These are phyloP conservation scores for Yarrowia sp. DNA, from an alignment of 805 yeast genomes.

Conservation along the genomic window DNA sequence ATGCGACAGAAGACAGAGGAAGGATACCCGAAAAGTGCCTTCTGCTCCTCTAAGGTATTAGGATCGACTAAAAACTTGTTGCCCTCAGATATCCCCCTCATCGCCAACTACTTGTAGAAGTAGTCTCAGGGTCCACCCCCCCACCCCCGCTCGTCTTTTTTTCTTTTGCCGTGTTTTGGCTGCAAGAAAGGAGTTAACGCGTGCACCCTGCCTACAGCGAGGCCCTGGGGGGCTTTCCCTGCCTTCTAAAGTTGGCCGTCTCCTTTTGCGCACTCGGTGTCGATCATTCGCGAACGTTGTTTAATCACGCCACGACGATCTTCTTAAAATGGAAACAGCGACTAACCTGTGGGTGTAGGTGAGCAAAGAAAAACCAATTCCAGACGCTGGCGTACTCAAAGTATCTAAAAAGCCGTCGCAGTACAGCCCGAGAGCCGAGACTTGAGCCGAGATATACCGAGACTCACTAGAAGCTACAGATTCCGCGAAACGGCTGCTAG, in stretches of 20 bases:
- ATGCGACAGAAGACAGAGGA: not conserved
- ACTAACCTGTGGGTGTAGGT: not conserved
- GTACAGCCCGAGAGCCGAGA: not conserved
- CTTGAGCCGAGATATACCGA: not conserved
- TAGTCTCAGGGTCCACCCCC: not conserved
- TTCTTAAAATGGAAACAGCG: not conserved
- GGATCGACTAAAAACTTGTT: no score
- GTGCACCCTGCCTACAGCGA: not conserved
- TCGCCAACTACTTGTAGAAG: no score
- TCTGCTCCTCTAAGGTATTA: not conserved
- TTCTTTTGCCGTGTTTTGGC: not conserved
- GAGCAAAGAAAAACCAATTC: not conserved
- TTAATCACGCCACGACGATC: slow-evolving; percentile 25
- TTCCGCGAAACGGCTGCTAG: not conserved
- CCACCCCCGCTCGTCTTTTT: not conserved
- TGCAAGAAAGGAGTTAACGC: not conserved
- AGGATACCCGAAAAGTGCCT: not conserved
- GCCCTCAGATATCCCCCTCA: no score
- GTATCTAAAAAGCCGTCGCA: no score
- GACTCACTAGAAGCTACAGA: not conserved
- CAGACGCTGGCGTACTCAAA: no score
- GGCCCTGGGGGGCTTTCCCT: not conserved
- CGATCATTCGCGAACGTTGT: slow-evolving; percentile 14
- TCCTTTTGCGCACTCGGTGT: slow-evolving; percentile 5
- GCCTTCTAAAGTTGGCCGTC: not conserved